A percentile compares a stretch with the other conserved stretches of the same genome.
Conservation (phyloP, 768 basidiomycete species). For the Podaxis rugospora region DNA sequence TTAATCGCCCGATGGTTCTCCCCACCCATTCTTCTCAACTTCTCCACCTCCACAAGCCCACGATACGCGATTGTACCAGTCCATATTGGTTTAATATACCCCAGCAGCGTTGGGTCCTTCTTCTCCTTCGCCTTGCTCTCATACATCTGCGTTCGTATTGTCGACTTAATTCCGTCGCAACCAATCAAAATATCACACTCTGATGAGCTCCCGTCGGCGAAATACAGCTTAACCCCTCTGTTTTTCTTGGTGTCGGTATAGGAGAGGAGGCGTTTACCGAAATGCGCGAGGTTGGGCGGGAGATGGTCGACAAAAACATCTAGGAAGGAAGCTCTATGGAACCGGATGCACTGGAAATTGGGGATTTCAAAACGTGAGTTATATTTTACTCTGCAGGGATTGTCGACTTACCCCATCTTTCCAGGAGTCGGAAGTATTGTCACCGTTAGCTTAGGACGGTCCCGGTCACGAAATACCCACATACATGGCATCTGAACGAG, state of each 20-base stretch:
- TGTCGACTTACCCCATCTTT: conserved; percentile 28
- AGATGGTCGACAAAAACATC: conserved; percentile 41
- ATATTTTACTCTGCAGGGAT: conserved; percentile 8
- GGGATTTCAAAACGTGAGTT: conserved; percentile 14
- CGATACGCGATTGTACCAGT: conserved; percentile 32
- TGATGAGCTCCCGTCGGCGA: conserved; percentile 21
- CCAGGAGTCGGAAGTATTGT: conserved; percentile 16
- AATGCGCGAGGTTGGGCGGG: conserved; percentile 32
- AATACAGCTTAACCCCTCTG: conserved; percentile 18
- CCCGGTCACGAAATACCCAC: not conserved
- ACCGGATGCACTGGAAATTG: not conserved
- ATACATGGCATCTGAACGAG: conserved; percentile 35
- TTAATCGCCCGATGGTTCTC: conserved; percentile 18
- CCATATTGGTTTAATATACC: conserved; percentile 25
- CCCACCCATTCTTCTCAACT: conserved; percentile 17
- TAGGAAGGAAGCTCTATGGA: conserved; percentile 63
- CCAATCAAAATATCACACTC: conserved; percentile 33
- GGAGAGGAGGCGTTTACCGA: conserved; percentile 46
- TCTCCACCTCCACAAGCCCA: conserved; percentile 23
- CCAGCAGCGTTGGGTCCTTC: not conserved
- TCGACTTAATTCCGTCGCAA: conserved; percentile 16
- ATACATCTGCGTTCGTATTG: conserved; percentile 14
- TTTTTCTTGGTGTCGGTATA: conserved; percentile 23
- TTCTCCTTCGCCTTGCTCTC: conserved; percentile 16
- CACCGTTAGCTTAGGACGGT: conserved; percentile 14